Evolutionary conservation across 495 filamentous ascomycete genomes (phyloP), one percentile per base, ranked within the genome.

Genomic region (Daldinia caldariorum): DNA sequence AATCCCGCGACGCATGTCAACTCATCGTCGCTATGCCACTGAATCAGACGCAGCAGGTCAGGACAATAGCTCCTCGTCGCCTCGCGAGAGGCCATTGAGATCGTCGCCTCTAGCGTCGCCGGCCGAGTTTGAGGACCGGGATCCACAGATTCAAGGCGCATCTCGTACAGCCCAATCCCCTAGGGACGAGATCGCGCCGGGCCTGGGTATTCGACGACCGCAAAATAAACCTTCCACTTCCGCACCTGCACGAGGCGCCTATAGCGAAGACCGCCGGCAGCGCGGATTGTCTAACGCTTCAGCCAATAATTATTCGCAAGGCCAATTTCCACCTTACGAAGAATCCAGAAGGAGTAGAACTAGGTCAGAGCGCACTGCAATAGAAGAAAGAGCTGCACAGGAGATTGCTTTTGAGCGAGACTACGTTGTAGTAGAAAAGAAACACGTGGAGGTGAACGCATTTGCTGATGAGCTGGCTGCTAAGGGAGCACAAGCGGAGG

Each of bases 381-480:
- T 81, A 43, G 88, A 93, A 51, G 90, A 94, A 69, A 87, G 85
- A 63, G 91, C 91, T 20, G 93, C 91, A 10, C 92, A 97, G 70
- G 94, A 96, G 61, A 88, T 95, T 5, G 92, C 91, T 1, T 92
- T 96, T 75, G 93, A 96, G 74, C 85, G 94, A 69, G 95, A 97
- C 71, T 99, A 97, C 70, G 94, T 99, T 37, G 80, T 99, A 16
- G 92, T 99, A 18, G 96, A 99, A 79, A 98, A 97, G 82, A 89
- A 90, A 57, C 90, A 90, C 7, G 94, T 98, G 4, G 93, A 97
- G 77, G 94, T 98, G 31, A 97, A 99, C 80, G 94, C 95, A 4
- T 92, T 99, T 75, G 95, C 95, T 8, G 95, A 99, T 76, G 94
- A 98, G 77, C 81, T 99, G 69, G 93, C 92, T 16, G 88, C 92